Conservation (phyloP, 306 rosid genomes). For the Elaeagnus macrophylla region DNA sequence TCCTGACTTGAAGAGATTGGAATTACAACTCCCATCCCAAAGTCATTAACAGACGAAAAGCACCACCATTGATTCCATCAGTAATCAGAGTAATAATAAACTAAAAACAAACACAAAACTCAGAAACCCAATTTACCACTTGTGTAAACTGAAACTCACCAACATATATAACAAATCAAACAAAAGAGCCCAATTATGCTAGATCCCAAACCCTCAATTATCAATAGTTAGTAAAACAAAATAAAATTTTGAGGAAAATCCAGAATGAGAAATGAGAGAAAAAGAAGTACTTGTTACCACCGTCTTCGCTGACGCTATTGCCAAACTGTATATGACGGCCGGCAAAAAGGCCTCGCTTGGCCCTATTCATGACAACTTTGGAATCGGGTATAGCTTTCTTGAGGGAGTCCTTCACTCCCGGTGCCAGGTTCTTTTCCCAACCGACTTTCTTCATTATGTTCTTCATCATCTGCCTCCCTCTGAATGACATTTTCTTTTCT, state of each 20-base stretch:
- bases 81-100: no score
- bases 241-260: neutral
- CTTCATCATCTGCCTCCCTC: slow-evolving; percentile 84
- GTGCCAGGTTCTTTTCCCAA: slow-evolving; percentile 58
- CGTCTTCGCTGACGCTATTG: slow-evolving; percentile 80
- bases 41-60: no score
- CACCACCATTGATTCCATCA: no score
- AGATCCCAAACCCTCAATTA: neutral
- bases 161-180: no score
- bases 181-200: neutral
- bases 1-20: neutral
- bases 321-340: slow-evolving; percentile 89
- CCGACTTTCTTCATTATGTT: slow-evolving; percentile 59
- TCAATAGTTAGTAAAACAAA: neutral
- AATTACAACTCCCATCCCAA: neutral
- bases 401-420: slow-evolving; percentile 51
- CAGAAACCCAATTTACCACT: no score
- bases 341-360: slow-evolving; percentile 81
- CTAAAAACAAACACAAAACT: no score
- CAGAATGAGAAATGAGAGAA: neutral
- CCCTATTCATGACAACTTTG: slow-evolving; percentile 74
- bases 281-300: slow-evolving; percentile 69
- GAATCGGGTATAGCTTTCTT: slow-evolving; percentile 56
- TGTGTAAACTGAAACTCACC: no score
- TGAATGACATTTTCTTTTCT: slow-evolving; percentile 47